These are phyloP conservation scores for Mentha longifolia DNA, from an alignment of 257 asterid genomes.

Conservation along the genomic window DNA sequence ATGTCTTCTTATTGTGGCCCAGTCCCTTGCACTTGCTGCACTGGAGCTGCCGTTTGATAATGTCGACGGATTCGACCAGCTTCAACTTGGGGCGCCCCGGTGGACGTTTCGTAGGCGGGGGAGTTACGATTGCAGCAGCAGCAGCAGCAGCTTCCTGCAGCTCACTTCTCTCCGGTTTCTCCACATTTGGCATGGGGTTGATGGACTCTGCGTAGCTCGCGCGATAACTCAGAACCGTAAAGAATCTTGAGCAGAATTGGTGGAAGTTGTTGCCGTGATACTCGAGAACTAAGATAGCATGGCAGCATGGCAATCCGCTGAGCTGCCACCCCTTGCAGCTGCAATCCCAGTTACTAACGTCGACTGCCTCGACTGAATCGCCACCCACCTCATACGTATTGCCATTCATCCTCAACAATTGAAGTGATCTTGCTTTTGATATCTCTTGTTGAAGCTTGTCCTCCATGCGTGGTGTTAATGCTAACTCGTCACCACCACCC, in stretches of 20 bases:
- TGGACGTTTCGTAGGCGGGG: constrained; percentile 92
- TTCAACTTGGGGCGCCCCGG: constrained; percentile 94
- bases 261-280: constrained; percentile 63
- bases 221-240: constrained; percentile 67
- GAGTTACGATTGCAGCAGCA: constrained; percentile 57
- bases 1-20: constrained; percentile 95
- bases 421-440: constrained; percentile 58
- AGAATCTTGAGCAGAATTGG: constrained; percentile 79
- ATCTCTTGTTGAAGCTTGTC: constrained; percentile 79
- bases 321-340: constrained; percentile 94
- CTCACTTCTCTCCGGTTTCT: constrained; percentile 68
- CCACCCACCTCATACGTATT: constrained; percentile 75
- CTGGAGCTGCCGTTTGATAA: constrained; percentile 95
- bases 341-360: constrained; percentile 82
- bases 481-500: constrained; percentile 70
- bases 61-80: constrained; percentile 67
- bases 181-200: constrained; percentile 87
- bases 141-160: constrained; percentile 44
- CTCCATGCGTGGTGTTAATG: constrained; percentile 83
- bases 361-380: constrained; percentile 65
- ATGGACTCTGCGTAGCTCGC: constrained; percentile 79
- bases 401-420: constrained; percentile 46
- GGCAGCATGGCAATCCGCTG: constrained; percentile 90
- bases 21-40: constrained; percentile 98
- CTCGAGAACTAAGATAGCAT: constrained; percentile 75